phyloP scores from a whole-genome alignment of 1,139 yeast genomes.

The Yamadazyma diospyri region DNA sequence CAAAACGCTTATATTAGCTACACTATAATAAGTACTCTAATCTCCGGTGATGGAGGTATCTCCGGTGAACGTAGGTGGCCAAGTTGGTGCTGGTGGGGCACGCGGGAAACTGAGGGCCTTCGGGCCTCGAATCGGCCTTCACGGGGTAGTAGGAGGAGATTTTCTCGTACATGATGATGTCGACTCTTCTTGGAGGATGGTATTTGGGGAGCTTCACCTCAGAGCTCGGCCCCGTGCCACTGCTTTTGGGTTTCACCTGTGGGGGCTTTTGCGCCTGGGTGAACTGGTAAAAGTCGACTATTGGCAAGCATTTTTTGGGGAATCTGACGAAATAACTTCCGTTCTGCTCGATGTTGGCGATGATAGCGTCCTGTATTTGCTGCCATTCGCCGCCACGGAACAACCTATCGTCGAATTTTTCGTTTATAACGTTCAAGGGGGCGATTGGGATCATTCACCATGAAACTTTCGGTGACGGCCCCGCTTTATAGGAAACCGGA shows the following conservation, averaged over 20 bases:
- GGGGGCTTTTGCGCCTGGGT: no score
- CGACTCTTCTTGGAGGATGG: slow-evolving; percentile 2
- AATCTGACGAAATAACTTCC: no score
- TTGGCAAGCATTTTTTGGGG: no score
- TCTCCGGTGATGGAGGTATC: slow-evolving; percentile 16
- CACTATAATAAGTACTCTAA: neutral
- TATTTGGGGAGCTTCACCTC: slow-evolving; percentile 6
- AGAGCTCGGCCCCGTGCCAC: no score
- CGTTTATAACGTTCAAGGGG: slow-evolving; percentile 6
- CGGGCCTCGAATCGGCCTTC: neutral
- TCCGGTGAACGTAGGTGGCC: slow-evolving; percentile 20
- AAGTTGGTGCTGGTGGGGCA: slow-evolving; percentile 23
- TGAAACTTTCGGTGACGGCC: neutral
- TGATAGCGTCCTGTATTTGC: neutral
- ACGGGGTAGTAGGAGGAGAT: neutral
- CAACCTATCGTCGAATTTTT: slow-evolving; percentile 7
- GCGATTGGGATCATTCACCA: neutral
- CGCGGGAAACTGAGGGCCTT: slow-evolving; percentile 16
- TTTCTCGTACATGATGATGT: slow-evolving; percentile 1
- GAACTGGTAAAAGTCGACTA: no score
- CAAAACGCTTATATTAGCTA: no score
- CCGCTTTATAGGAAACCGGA: no score
- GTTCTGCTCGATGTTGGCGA: neutral
- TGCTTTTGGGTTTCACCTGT: no score
- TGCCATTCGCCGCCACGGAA: slow-evolving; percentile 1